phyloP scores from a whole-genome alignment of 345 rosid species.

The Linum usitatissimum region DNA sequence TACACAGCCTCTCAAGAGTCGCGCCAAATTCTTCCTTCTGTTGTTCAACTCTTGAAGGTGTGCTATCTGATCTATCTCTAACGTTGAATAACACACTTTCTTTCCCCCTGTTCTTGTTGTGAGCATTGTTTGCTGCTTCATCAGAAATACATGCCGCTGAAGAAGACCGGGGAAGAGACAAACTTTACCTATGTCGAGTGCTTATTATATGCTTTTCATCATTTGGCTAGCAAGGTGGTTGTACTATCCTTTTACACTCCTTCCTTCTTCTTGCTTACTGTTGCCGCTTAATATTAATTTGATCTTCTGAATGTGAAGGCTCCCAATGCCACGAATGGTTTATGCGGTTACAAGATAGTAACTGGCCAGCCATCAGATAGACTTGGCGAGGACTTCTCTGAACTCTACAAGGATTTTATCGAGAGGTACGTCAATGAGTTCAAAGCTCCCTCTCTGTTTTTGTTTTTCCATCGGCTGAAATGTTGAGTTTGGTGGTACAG shows the following conservation, averaged over 20 bases:
- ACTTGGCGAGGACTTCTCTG: constrained; percentile 96
- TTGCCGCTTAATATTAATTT: constrained; percentile 16
- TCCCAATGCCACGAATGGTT: constrained; percentile 91
- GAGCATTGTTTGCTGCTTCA: constrained; percentile 12
- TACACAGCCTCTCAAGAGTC: constrained; percentile 87
- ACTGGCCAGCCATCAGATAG: constrained; percentile 97
- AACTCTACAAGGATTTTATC: constrained; percentile 65
- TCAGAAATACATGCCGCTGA: constrained; percentile 89
- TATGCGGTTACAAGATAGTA: constrained; percentile 95
- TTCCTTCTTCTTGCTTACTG: neutral
- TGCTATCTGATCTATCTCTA: neutral
- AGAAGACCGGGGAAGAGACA: constrained; percentile 89
- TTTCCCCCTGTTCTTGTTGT: neutral
- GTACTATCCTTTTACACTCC: constrained; percentile 10
- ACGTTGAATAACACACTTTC: neutral
- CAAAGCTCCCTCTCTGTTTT: neutral
- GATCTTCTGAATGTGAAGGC: constrained; percentile 37
- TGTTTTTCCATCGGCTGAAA: neutral
- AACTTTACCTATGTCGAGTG: constrained; percentile 94
- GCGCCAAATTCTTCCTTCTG: constrained; percentile 83
- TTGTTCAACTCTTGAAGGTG: constrained; percentile 87
- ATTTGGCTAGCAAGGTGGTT: constrained; percentile 81
- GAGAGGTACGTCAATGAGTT: constrained; percentile 43
- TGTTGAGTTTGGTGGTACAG: constrained; percentile 24
- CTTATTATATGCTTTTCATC: constrained; percentile 78